phyloP scores from a whole-genome alignment of 75 land plant species.

The Selaginella tamariscina region DNA sequence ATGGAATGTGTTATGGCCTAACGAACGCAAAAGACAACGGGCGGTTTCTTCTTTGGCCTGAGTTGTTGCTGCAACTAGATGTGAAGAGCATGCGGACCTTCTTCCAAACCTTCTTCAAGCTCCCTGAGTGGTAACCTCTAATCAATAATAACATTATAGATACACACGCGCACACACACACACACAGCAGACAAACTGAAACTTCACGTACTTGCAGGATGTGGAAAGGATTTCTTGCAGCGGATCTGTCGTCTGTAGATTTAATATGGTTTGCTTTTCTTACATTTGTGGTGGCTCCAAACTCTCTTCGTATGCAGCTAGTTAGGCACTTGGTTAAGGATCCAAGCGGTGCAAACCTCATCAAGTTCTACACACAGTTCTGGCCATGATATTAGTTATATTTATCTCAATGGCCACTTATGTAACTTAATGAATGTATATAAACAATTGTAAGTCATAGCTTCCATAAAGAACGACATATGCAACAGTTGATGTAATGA shows the following conservation, averaged over 20 bases:
- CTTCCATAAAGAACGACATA: not conserved
- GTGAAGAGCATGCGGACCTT: conserved; percentile 66
- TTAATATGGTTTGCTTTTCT: conserved; percentile 74
- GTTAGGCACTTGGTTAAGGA: conserved; percentile 72
- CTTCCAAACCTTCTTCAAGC: conserved; percentile 74
- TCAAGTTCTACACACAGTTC: conserved; percentile 11
- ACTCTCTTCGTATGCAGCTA: conserved; percentile 51
- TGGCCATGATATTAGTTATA: not conserved
- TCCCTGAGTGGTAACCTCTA: conserved; percentile 62
- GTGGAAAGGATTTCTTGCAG: conserved; percentile 89
- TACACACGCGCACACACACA: not conserved
- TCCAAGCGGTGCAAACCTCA: conserved; percentile 76
- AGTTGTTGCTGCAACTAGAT: conserved; percentile 70
- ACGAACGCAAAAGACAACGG: conserved; percentile 88
- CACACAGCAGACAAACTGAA: not conserved
- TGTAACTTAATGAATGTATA: too few relatives aligned
- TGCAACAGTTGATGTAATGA: not conserved
- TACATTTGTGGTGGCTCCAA: conserved; percentile 86
- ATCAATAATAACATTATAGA: too few relatives aligned
- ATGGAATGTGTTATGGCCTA: conserved; percentile 93
- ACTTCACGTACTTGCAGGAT: conserved; percentile 48
- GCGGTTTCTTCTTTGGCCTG: conserved; percentile 95
- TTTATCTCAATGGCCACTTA: not conserved
- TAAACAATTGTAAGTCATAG: not conserved
- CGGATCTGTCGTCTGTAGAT: conserved; percentile 79